Conservation (phyloP, 192 early-diverging fungal species). For the Coemansia sp. region DNA sequence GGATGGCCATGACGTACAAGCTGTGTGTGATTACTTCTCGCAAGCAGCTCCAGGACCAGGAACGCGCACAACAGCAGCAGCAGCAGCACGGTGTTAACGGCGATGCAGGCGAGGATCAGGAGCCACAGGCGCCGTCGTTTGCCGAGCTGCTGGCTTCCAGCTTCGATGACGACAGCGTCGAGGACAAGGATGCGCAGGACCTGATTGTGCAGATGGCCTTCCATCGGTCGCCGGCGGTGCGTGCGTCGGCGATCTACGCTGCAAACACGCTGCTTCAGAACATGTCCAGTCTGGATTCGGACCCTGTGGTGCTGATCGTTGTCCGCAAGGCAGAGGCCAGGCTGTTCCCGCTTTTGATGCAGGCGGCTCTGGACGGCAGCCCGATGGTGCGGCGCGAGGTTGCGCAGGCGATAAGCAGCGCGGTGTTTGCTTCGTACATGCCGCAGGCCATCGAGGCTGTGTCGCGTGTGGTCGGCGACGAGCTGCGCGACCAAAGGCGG, state of each 20-base stretch:
- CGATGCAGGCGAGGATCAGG: background rate
- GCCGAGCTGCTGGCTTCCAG: constrained; percentile 51
- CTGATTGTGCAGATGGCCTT: constrained; percentile 23
- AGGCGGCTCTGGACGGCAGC: constrained; percentile 74
- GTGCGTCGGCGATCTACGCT: constrained; percentile 78
- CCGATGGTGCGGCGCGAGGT: constrained; percentile 91
- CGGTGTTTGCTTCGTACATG: constrained; percentile 68
- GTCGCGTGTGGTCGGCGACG: constrained; percentile 50
- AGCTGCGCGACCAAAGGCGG: constrained; percentile 40
- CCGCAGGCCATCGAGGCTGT: constrained; percentile 68
- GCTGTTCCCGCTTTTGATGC: constrained; percentile 58
- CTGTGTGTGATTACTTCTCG: constrained; percentile 74
- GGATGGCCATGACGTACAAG: constrained; percentile 55
- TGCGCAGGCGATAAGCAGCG: constrained; percentile 69
- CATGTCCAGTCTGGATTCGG: constrained; percentile 55
- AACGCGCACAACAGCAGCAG: constrained; percentile 7
- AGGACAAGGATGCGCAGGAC: constrained; percentile 45
- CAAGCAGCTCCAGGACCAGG: constrained; percentile 25
- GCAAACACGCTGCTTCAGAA: constrained; percentile 75
- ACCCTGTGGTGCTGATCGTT: constrained; percentile 70
- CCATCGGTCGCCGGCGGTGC: constrained; percentile 63
- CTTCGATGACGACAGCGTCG: constrained; percentile 41
- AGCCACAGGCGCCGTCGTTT: constrained; percentile 23
- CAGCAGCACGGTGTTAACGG: constrained; percentile 3
- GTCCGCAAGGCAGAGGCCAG: constrained; percentile 70